Evolutionary conservation across 306 rosid genomes (phyloP), one percentile per base, ranked within the genome.

Genomic region (Vigna hirtella): DNA sequence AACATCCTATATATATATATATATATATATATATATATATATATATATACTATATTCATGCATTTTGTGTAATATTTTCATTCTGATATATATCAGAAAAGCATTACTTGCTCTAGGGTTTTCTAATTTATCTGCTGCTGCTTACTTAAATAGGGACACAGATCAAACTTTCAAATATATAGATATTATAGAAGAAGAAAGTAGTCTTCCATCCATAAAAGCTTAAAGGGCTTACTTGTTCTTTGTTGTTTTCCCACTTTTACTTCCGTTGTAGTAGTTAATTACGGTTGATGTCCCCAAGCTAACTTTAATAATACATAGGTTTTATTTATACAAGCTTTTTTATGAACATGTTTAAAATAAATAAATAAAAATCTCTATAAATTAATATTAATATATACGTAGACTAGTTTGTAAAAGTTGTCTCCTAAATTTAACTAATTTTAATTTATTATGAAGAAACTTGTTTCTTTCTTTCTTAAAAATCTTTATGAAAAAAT

Each of bases 211-310:
- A 61, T 81, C 62, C 11, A 61, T 22, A 2, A 76, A 76, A 42
- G 78, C 43, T 36, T 30, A 82, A 62, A 77, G 55, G 28, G 28
- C n/a, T 55, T 48, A 20, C 72, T 61, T 30, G 15, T 72, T 72
- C 40, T 6, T 53, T 63, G 77, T 13, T 18, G 56, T 26, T 72
- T 57, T 9, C 11, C 30, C 49, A 53, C 48, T 61, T 83, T 82
- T 49, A 79, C 83, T 81, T 84, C 89, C 14, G 89, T 91, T 88
- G 88, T 85, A 83, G 91, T 82, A 34, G 38, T 34, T 32, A 32
- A 32, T 32, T 32, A 32, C 7, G 86, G 94, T 86, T 93, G 85
- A 85, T 73, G 86, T 64, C 65, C 65, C 42, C 75, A 74, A 74
- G 52, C 82, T 51, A 49, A 62, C 50, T 14, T 67, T 55, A 12